These are phyloP conservation scores for Euphorbia peplus DNA, from an alignment of 345 rosid genomes.

Conservation along the genomic window DNA sequence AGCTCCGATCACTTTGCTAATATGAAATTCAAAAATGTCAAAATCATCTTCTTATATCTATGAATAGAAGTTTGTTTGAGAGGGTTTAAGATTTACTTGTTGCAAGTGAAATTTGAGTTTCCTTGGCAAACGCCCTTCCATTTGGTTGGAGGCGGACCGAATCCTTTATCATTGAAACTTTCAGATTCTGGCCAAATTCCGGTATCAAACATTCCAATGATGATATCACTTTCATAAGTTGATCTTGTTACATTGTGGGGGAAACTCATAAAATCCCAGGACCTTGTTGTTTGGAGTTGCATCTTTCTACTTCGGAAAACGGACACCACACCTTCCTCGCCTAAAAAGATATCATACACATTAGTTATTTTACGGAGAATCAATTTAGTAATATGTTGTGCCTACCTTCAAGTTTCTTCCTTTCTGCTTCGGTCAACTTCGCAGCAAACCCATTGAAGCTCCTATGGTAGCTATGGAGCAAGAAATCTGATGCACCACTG, in stretches of 20 bases:
- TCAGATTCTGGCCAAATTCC: slow-evolving; percentile 17
- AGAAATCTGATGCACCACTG: not conserved
- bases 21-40: not conserved
- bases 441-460: slow-evolving; percentile 20
- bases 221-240: not conserved
- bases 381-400: too few relatives aligned
- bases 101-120: slow-evolving; percentile 16
- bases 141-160: slow-evolving; percentile 12
- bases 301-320: not conserved
- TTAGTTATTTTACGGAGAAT: too few relatives aligned
- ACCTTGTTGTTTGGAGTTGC: slow-evolving; percentile 13
- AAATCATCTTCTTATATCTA: too few relatives aligned
- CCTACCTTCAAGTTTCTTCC: slow-evolving; percentile 1
- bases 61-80: not conserved
- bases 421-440: not conserved
- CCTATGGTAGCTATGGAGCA: slow-evolving; percentile 1
- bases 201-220: slow-evolving; percentile 5
- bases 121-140: slow-evolving; percentile 11
- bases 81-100: slow-evolving; percentile 4
- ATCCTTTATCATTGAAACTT: slow-evolving; percentile 11
- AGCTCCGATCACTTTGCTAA: slow-evolving; percentile 21
- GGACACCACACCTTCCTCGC: slow-evolving; percentile 1
- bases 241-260: not conserved
- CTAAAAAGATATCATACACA: not conserved
- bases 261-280: slow-evolving; percentile 18